A percentile compares a stretch with the other conserved stretches of the same genome.
Conservation (phyloP, 306 rosid species). For the Myrica gale region DNA sequence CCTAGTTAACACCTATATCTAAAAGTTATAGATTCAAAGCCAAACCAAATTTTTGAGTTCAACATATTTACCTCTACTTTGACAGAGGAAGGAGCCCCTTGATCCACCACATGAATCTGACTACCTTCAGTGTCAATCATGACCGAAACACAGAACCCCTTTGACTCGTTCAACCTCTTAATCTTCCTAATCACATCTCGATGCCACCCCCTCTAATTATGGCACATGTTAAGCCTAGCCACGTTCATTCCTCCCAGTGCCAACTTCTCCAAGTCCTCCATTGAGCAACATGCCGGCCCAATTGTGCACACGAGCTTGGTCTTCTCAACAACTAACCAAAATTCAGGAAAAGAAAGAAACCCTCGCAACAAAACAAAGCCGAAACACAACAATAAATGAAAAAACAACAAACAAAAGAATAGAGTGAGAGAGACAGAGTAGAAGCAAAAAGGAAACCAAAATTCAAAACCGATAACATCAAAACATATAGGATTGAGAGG, state of each 20-base stretch:
- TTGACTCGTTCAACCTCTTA: constrained; percentile 67
- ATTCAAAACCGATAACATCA: constrained; percentile 3
- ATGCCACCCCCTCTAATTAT: constrained; percentile 61
- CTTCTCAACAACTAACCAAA: constrained; percentile 28
- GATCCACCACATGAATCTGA: constrained; percentile 86
- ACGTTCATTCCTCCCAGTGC: constrained; percentile 84
- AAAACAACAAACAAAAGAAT: constrained; percentile 1
- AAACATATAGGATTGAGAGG: constrained; percentile 20
- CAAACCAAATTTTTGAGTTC: neutral
- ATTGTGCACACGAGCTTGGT: constrained; percentile 86
- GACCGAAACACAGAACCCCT: constrained; percentile 64
- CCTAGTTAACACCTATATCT: neutral
- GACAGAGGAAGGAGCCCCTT: constrained; percentile 74
- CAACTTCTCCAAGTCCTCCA: constrained; percentile 74
- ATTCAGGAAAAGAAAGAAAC: no score
- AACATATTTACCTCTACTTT: constrained; percentile 62
- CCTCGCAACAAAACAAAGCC: no score
- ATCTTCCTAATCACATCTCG: constrained; percentile 64
- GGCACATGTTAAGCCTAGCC: constrained; percentile 92
- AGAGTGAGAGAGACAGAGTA: no score
- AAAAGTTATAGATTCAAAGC: neutral
- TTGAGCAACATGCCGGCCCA: constrained; percentile 69
- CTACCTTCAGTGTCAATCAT: constrained; percentile 96
- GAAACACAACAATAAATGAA: no score
- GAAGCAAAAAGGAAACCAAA: neutral